Evolutionary conservation across 1,139 yeast species (phyloP), one percentile per base, ranked within the genome.

Genomic region (Debaryomycetaceae sp.): DNA sequence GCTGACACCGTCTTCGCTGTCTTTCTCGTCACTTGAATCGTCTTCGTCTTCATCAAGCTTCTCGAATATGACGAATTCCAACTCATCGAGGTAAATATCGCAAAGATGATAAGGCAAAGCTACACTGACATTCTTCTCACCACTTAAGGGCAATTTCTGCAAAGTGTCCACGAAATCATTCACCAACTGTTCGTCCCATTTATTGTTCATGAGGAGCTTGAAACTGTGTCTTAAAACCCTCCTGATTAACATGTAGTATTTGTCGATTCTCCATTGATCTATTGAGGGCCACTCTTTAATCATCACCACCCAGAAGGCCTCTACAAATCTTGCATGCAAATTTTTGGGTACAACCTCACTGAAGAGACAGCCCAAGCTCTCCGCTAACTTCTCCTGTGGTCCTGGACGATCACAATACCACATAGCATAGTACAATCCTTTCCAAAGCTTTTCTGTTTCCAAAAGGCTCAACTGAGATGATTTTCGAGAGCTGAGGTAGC

Each of bases 381-480:
- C 80, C 3, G 97, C 96, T 39, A 93, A 72, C 47, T 84, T 71
- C 63, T 90, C 96, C 66, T 93, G 99, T 27, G 96, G 95, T 54
- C 84, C 76, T 29, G 97, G 95, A 57, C 95, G 80, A 65, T 93
- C 99, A 60, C 96, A 81, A 66, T 86, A 89, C 99, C 99, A 93
- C 96, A 93, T 88, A 27, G 89, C 83, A 62, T 76, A 93, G 65
- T 85, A 93, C 41, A 93, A 74, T 7, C 98, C 99, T 65, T 87
- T 89, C 97, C 98, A 93, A 47, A 93, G 71, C 63, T 91, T 90
- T 54, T 86, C 86, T 54, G 83, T 74, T 49, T 91, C 96, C 38
- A 70, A 56, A 34, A 59, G 53, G 4, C 62, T 47, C 41, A 74
- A 57, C 38, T 58, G 56, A 38, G 57, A 48, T n/a, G 62, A 53